Evolutionary conservation across 2,329 filamentous ascomycete genomes (phyloP).

Genomic region (Claviceps capensis): DNA sequence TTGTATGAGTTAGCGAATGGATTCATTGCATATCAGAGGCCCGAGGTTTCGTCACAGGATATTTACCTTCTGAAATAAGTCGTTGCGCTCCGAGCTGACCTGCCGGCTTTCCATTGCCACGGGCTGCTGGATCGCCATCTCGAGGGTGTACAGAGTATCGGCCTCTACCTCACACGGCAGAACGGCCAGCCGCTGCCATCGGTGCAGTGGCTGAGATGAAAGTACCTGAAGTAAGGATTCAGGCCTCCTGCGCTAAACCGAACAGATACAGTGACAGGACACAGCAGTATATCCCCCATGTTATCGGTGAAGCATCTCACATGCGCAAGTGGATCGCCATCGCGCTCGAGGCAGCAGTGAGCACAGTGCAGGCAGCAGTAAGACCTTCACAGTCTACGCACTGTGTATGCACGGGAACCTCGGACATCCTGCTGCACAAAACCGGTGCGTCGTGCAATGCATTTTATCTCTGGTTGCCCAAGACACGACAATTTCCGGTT

Average conservation of each 20-base stretch:
- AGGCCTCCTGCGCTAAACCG: no score
- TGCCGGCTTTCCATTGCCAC: slow-evolving; percentile 8
- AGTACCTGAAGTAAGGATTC: not conserved
- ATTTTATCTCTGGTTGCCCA: no score
- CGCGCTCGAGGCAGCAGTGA: not conserved
- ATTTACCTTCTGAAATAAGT: slow-evolving; percentile 23
- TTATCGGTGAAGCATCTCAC: not conserved
- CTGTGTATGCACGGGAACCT: not conserved
- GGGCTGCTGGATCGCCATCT: not conserved
- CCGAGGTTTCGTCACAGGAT: not conserved
- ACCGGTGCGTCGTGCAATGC: not conserved
- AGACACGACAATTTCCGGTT: not conserved
- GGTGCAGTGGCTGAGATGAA: not conserved
- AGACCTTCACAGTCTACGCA: not conserved
- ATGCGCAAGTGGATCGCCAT: not conserved
- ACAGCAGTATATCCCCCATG: not conserved
- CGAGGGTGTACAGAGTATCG: not conserved
- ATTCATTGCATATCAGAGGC: not conserved
- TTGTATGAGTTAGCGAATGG: slow-evolving; percentile 15
- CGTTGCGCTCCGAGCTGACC: slow-evolving; percentile 14
- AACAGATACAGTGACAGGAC: not conserved
- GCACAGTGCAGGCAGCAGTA: not conserved
- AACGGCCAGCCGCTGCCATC: not conserved
- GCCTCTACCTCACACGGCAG: slow-evolving; percentile 3
- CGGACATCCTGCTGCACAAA: not conserved